A percentile compares a stretch with the other conserved stretches of the same genome.
Evolutionary conservation across 768 basidiomycete genomes (phyloP).

Genomic region (Suillus paluster): DNA sequence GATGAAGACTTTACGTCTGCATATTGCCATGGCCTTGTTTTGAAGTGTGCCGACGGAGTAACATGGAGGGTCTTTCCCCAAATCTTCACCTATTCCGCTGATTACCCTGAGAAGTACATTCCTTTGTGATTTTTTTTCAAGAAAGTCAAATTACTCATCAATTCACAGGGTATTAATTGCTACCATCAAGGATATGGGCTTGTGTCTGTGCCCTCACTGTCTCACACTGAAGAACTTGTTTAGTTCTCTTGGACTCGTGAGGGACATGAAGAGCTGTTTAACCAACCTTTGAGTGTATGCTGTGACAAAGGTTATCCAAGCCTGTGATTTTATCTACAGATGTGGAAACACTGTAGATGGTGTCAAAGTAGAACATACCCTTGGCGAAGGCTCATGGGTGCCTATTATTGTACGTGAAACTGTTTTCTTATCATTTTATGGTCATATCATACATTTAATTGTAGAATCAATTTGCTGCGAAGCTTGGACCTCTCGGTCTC

Average conservation of each 20-base stretch:
- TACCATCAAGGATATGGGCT: constrained; percentile 14
- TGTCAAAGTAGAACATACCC: constrained; percentile 3
- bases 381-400: constrained; percentile 14
- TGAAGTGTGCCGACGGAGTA: constrained; percentile 20
- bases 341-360: constrained; percentile 19
- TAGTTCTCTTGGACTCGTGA: not conserved
- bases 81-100: constrained; percentile 21
- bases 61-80: constrained; percentile 22
- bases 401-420: constrained; percentile 15
- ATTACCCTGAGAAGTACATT: constrained; percentile 25
- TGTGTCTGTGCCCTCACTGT: constrained; percentile 24
- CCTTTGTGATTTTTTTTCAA: not conserved
- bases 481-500: constrained; percentile 16
- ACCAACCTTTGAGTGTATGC: constrained; percentile 1
- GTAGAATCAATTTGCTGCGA: constrained; percentile 32
- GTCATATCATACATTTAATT: not conserved
- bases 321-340: constrained; percentile 14
- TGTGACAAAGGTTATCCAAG: not conserved
- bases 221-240: constrained; percentile 5
- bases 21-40: constrained; percentile 22
- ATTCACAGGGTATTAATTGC: constrained; percentile 19
- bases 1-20: not conserved
- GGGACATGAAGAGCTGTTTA: constrained; percentile 12
- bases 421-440: not conserved
- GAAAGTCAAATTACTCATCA: constrained; percentile 4